Evolutionary conservation across 108 stramenopile genomes (phyloP), one percentile per base, ranked within the genome.

Genomic region (Stephanodiscus minutulus): DNA sequence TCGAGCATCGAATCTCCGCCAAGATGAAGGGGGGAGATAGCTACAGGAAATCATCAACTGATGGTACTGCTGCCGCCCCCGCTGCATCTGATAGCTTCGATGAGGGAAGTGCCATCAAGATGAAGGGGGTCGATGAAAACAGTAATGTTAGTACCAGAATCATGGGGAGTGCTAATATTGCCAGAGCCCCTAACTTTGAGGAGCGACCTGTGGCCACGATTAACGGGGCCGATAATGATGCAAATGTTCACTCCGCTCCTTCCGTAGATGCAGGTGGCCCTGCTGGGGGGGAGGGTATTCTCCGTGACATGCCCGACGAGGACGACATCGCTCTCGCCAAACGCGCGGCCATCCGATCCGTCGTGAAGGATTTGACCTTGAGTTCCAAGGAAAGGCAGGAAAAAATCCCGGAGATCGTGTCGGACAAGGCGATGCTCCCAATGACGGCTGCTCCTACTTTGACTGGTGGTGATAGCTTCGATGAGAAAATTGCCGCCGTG

Each of bases 291-390:
- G 47, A 2, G 5, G 47, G 5, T 6, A 48, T 48, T 2, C 47
- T 48, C 18, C 15, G n/a, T 48, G 47, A 48, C 47, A 48, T 48
- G 47, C 47, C 47, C 3, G 47, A 48, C 47, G 47, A 48, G 18
- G 47, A 48, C 6, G 18, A 2, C 18, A 6, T 6, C 47, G 47
- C 47, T 6, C 47, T 48, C n/a, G 47, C 47, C 47, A 48, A 48
- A 6, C 47, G 47, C 47, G n/a, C 15, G 47, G 47, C 47, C 15
- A 48, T 48, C 18, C 15, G 18, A 48, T 48, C 6, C 1, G 2
- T 18, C 6, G 7, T 48, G 47, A 15, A 2, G 47, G 47, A 48
- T 48, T 3, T 2, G 18, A 48, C n/a, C 18, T 48, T 48, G 47
- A 48, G 47, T 48, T 2, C 47, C 47, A 6, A 15, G 47, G 47